These are phyloP conservation scores for Paxillus ammoniavirescens DNA, from an alignment of 768 basidiomycete species.

Conservation along the genomic window DNA sequence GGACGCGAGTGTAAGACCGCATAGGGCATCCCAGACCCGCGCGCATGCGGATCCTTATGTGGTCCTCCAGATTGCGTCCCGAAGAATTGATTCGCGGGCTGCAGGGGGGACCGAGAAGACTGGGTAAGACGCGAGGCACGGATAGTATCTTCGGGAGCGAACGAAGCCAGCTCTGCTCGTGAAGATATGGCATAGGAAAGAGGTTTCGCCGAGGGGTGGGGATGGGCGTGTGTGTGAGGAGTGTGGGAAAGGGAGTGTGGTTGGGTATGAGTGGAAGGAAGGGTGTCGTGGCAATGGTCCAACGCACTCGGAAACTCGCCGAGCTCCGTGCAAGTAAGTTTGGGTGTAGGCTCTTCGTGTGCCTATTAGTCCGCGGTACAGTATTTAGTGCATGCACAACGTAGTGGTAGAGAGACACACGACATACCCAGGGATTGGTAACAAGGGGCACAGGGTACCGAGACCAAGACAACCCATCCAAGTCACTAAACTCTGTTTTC, in stretches of 20 bases:
- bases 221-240: constrained; percentile 1
- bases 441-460: constrained; percentile 33
- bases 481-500: constrained; percentile 60
- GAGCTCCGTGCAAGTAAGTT: constrained; percentile 18
- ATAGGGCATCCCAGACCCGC: constrained; percentile 7
- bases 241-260: background rate
- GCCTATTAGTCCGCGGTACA: constrained; percentile 7
- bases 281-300: constrained; percentile 7
- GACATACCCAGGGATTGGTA: constrained; percentile 26
- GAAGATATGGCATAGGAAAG: constrained; percentile 35
- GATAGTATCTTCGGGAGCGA: constrained; percentile 39
- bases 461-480: constrained; percentile 57
- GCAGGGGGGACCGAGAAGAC: constrained; percentile 21
- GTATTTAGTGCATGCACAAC: too few species aligned
- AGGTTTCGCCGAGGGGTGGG: constrained; percentile 1
- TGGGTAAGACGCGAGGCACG: constrained; percentile 30
- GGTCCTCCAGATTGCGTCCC: constrained; percentile 2
- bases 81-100: constrained; percentile 26
- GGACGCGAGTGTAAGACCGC: constrained; percentile 1
- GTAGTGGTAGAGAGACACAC: too few species aligned
- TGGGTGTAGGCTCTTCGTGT: constrained; percentile 31
- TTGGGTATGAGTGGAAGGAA: constrained; percentile 10
- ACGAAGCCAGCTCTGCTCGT: constrained; percentile 34
- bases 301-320: constrained; percentile 11
- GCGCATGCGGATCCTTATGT: constrained; percentile 10